phyloP scores from a whole-genome alignment of 164 flowering plant genomes.

The Vitis labrusca region DNA sequence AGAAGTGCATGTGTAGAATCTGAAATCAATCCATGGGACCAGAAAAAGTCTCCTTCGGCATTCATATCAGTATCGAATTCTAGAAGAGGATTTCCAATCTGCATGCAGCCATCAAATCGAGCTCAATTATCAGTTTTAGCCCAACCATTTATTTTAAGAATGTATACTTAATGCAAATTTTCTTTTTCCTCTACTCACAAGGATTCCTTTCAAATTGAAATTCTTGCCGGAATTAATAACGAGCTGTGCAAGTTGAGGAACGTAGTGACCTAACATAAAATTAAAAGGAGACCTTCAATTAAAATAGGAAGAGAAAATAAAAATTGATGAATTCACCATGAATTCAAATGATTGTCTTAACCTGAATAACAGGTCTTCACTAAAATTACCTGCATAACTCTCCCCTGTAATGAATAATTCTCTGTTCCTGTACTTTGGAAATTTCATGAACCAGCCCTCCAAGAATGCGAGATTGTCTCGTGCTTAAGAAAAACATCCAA shows the following conservation, averaged over 20 bases:
- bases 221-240: constrained; percentile 54
- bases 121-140: too few species aligned
- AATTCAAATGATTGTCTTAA: background rate
- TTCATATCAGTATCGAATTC: constrained; percentile 64
- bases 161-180: too few species aligned
- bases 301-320: background rate
- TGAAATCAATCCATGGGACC: constrained; percentile 81
- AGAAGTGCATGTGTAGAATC: constrained; percentile 60
- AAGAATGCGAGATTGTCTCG: constrained; percentile 38
- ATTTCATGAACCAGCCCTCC: constrained; percentile 35
- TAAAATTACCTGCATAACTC: constrained; percentile 44
- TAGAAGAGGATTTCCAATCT: constrained; percentile 7
- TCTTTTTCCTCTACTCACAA: constrained; percentile 41
- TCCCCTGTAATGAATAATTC: constrained; percentile 45
- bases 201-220: constrained; percentile 77
- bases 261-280: constrained; percentile 58
- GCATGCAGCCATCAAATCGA: too few species aligned
- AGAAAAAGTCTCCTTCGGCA: constrained; percentile 65
- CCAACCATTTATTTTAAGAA: too few species aligned
- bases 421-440: constrained; percentile 38
- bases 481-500: constrained; percentile 13
- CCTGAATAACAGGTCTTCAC: too few species aligned
- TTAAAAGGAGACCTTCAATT: too few species aligned
- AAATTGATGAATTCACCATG: too few species aligned
- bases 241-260: constrained; percentile 71